Base-by-base conservation (phyloP, 1,139 yeast genomes). In the Groenewaldozyma auringiensis region DNA sequence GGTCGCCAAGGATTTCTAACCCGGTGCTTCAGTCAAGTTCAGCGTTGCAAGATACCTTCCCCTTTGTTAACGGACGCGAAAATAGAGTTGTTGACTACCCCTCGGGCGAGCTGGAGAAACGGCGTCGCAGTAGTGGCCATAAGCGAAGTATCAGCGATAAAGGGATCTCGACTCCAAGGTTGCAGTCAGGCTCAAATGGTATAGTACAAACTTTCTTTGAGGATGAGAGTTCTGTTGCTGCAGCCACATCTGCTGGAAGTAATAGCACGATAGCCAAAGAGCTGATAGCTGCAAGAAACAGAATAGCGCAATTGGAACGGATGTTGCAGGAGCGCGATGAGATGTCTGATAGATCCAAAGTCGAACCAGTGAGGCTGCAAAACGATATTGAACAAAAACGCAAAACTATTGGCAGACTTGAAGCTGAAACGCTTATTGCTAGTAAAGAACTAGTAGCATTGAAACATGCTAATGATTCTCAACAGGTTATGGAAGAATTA, bases 241-340 rank as follows among this genome's bases (percentile, higher is more conserved):
- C 47, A 8, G 32, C n/a, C 13, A 16, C 42, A n/a, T 14, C 42
- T n/a, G 21, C n/a, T 8, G 42, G 14, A 4, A 17, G 36, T 11
- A 43, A 39, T 41, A 35, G 43, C 17, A 25, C 44, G 17, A 17
- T 43, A 4, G 42, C 42, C 17, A 50, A 51, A 32, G 65, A 62
- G 46, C 59, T 64, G 2, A 49, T 52, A 11, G 57, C 53, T n/a
- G 56, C 67, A 16, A 56, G 53, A 36, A 57, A 58, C 48, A 55
- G 61, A 4, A 61, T 65, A 32, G 62, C 63, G 3, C 65, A 57
- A 46, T 54, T 65, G n/a, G 67, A 65, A 43, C 52, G 58, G 20
- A 45, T 46, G 36, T 45, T 63, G 29, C 46, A 49, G 13, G 55
- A 53, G 33, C 21, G 33, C 13, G 53, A 53, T 17, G 57, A 48